Base-by-base conservation (phyloP, 768 basidiomycete species). In the Podaxis rugospora region DNA sequence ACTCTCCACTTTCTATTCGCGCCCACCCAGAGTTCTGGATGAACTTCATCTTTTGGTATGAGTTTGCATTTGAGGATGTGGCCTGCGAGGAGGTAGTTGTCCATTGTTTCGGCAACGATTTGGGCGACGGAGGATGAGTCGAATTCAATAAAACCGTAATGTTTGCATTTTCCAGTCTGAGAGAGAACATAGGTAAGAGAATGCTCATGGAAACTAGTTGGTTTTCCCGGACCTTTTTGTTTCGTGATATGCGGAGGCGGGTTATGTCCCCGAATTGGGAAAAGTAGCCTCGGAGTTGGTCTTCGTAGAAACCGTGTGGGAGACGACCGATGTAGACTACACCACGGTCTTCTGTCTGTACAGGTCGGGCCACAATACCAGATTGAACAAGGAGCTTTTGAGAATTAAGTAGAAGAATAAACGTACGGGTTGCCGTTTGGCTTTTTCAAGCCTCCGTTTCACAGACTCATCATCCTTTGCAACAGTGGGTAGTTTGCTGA, bases 71-170 rank as follows among this genome's bases (percentile, higher is more conserved):
- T 85, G 58, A 99, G 81, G 64, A 99, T 90, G 70, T 97, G 96
- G 5, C 96, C 95, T 82, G 90, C 84, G 64, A 99, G 80, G 40
- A 99, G 83, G 74, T 98, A 99, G 77, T 97, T 98, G 80, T 99
- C 87, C 97, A 98, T 98, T 49, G 96, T 98, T 69, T 98, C 97
- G 1, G 92, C 89, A 6, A 97, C 97, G 64, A 99, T 98, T 69
- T 95, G 77, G 0, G 97, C 95, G 32, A 98, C 95, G 0, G 89
- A 81, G 18, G 85, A 82, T 46, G 93, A 95, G 57, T 88, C 85
- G 72, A 99, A 97, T 74, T 98, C 96, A 68, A 99, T 80, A 79
- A 96, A 98, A 2, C 86, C 96, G 74, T 96, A 98, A 73, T 98
- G 96, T 75, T 98, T 99, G 50, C 96, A 96, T 64, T 83, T 83